These are phyloP conservation scores for Helicostylum pulchrum DNA, from an alignment of 192 early-diverging fungal genomes.

Conservation along the genomic window DNA sequence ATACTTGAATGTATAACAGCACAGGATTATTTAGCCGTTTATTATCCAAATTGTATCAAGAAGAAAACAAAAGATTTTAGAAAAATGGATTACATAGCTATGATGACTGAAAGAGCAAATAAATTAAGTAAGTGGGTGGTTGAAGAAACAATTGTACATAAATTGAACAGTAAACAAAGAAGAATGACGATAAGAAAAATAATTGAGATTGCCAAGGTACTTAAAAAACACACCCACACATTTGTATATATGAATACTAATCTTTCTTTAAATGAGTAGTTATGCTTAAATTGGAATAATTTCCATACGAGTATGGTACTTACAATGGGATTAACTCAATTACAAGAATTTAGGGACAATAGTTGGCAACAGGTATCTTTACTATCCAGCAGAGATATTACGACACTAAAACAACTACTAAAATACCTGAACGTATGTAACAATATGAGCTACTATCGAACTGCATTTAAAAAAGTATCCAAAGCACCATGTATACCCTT, in stretches of 20 bases:
- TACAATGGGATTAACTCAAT: conserved; percentile 48
- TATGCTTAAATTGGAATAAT: conserved; percentile 56
- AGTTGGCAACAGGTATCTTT: not conserved
- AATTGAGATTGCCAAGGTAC: conserved; percentile 34
- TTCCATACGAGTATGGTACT: conserved; percentile 68
- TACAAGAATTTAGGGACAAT: not conserved
- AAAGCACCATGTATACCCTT: conserved; percentile 55
- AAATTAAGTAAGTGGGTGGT: conserved; percentile 34
- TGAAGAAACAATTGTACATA: conserved; percentile 16
- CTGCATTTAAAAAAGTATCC: conserved; percentile 41
- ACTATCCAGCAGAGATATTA: conserved; percentile 44
- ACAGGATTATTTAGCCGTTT: conserved; percentile 26
- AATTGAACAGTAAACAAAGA: conserved; percentile 19
- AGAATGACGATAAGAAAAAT: conserved; percentile 21
- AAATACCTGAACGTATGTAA: conserved; percentile 54
- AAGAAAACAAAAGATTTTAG: not conserved
- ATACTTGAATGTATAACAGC: conserved; percentile 30
- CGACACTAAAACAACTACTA: conserved; percentile 49
- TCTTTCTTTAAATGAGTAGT: conserved; percentile 25
- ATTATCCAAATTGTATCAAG: not conserved
- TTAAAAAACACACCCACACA: not conserved
- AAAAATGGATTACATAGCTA: conserved; percentile 25
- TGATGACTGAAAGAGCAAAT: conserved; percentile 36
- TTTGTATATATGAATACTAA: not conserved
- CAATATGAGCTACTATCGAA: conserved; percentile 67